These are phyloP conservation scores for Polytolypa hystricis DNA, from an alignment of 2,329 filamentous ascomycete species.

Conservation along the genomic window DNA sequence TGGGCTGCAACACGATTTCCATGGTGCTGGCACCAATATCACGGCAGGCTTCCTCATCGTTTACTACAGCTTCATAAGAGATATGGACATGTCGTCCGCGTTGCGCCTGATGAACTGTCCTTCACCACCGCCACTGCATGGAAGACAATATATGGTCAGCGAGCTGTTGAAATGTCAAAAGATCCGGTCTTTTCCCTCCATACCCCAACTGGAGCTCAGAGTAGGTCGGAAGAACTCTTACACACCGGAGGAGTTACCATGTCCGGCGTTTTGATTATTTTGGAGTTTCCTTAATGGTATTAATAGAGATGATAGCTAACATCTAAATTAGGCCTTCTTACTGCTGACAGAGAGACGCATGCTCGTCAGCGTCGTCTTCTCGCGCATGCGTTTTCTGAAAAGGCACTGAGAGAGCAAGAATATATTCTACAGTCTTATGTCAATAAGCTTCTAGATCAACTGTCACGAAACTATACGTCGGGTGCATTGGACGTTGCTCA, in stretches of 20 bases:
- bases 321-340: conserved; percentile 15
- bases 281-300: too few species aligned
- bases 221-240: too few species aligned
- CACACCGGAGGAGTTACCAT: too few species aligned
- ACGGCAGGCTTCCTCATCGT: conserved; percentile 1
- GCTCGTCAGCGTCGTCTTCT: conserved; percentile 23
- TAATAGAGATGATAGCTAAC: too few species aligned
- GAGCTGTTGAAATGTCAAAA: conserved; percentile 18
- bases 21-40: conserved; percentile 1
- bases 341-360: conserved; percentile 19
- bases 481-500: conserved; percentile 19
- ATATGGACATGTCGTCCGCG: conserved; percentile 27
- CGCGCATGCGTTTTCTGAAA: conserved; percentile 26
- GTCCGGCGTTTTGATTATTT: too few species aligned
- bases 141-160: conserved; percentile 28
- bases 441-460: conserved; percentile 15
- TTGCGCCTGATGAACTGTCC: conserved; percentile 29
- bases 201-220: conserved; percentile 11
- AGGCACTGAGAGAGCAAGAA: conserved; percentile 24
- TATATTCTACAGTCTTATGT: conserved; percentile 21
- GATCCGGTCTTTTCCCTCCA: conserved; percentile 15
- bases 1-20: conserved; percentile 4
- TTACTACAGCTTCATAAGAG: conserved; percentile 13
- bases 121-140: conserved; percentile 21
- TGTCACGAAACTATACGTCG: neutral